phyloP scores from a whole-genome alignment of 2,329 filamentous ascomycete species.

The Cordyceps cicadae region DNA sequence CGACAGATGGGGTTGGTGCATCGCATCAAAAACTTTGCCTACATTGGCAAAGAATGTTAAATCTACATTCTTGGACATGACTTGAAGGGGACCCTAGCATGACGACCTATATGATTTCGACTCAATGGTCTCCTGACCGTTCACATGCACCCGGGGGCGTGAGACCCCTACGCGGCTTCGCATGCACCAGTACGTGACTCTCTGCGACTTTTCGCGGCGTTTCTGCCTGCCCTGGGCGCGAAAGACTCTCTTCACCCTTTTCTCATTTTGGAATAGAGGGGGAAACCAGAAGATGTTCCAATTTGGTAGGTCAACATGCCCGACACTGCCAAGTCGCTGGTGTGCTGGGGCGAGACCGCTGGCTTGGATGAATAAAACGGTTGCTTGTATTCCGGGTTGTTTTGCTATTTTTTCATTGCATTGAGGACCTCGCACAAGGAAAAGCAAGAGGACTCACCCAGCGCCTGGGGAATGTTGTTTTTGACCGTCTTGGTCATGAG shows the following conservation, averaged over 20 bases:
- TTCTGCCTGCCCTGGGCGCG: background rate
- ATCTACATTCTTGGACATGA: slow-evolving; percentile 2
- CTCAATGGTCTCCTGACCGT: slow-evolving; percentile 2
- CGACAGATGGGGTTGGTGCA: background rate
- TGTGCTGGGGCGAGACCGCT: background rate
- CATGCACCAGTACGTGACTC: background rate
- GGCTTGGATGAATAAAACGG: background rate
- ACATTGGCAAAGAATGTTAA: background rate
- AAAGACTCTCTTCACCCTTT: background rate
- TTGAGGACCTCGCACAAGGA: slow-evolving; percentile 4
- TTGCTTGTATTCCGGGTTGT: slow-evolving; percentile 3
- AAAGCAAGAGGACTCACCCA: slow-evolving; percentile 8
- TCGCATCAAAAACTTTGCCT: background rate
- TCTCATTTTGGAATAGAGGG: slow-evolving; percentile 3
- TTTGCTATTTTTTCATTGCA: slow-evolving; percentile 9
- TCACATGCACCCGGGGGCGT: slow-evolving; percentile 5
- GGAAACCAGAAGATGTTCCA: background rate
- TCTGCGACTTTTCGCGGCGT: background rate
- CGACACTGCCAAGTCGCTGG: background rate
- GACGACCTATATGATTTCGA: slow-evolving; percentile 11
- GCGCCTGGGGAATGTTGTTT: slow-evolving; percentile 1
- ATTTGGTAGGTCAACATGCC: background rate
- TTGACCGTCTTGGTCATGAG: background rate
- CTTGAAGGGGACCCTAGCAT: slow-evolving; percentile 5
- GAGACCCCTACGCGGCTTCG: background rate